phyloP scores from a whole-genome alignment of 495 filamentous ascomycete genomes.

The Aspergillus nidulans region DNA sequence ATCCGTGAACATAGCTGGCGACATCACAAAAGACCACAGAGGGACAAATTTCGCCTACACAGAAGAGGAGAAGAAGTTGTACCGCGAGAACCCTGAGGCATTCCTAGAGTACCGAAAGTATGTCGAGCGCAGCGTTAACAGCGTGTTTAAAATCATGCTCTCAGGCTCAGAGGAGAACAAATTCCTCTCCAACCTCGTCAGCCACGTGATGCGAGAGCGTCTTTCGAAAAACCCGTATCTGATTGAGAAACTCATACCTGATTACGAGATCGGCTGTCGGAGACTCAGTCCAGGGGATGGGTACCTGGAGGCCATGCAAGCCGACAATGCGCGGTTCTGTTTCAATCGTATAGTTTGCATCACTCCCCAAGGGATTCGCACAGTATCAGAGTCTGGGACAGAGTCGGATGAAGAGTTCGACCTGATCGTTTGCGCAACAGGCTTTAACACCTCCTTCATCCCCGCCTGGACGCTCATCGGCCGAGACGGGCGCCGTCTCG shows the following conservation, averaged over 20 bases:
- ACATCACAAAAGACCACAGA: conserved; percentile 3
- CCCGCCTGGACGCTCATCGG: conserved; percentile 37
- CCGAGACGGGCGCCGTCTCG: conserved; percentile 28
- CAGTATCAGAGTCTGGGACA: not conserved
- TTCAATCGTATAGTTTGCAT: not conserved
- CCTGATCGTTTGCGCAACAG: not conserved
- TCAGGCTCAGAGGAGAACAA: not conserved
- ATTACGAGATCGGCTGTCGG: conserved; percentile 44
- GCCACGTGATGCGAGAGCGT: conserved; percentile 23
- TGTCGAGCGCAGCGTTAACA: conserved; percentile 17
- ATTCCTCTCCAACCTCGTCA: not conserved
- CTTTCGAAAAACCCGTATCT: conserved; percentile 31
- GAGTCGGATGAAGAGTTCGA: not conserved
- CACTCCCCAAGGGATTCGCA: not conserved
- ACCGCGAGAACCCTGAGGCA: conserved; percentile 13
- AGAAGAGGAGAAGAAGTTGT: conserved; percentile 20
- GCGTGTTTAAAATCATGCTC: not conserved
- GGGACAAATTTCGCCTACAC: not conserved
- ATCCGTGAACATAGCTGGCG: conserved; percentile 25
- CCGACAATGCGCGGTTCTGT: not conserved
- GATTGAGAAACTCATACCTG: conserved; percentile 38
- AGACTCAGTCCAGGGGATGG: conserved; percentile 43
- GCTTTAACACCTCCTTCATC: conserved; percentile 34
- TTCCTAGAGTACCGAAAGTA: conserved; percentile 26
- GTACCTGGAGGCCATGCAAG: conserved; percentile 36